Base-by-base conservation (phyloP, 768 basidiomycete genomes). In the Auricularia sp. region DNA sequence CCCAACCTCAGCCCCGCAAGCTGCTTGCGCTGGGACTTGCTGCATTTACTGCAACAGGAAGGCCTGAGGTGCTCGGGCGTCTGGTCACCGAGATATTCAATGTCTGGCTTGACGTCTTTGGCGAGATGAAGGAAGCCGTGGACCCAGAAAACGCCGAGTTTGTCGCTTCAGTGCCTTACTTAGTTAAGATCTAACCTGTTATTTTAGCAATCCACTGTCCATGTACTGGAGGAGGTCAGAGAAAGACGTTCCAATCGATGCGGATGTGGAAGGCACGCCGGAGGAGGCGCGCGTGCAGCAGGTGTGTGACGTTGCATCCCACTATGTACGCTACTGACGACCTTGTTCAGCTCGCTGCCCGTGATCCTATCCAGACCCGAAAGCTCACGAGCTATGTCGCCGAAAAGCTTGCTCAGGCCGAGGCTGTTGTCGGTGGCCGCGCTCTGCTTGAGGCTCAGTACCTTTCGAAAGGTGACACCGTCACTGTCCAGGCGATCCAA, bases 31-130 rank as follows among this genome's bases (percentile, higher is more conserved):
- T 96, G 79, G 92, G 89, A 1, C 83, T 91, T 54, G 90, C 90
- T 2, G 78, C 82, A 54, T 81, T 95, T 3, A 85, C 91, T 42
- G 83, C 90, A 0, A 92, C 91, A 0, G 90, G 84, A 13, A 82
- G 84, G 24, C 80, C 81, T 0, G 87, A 91, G 69, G 85, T 93
- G 11, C 82, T 96, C 10, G 78, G 82, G 36, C 82, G 89, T 21
- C 75, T 96, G 33, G 80, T 84, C 14, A 82, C 80, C 3, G 93
- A 94, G 69, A 84, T 92, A 33, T 90, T 91, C 74, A 89, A 91
- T 70, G 75, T 94, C 35, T 96, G 93, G 93, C 77, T 89, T 45
- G 93, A 94, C 67, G 93, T 94, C 4, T 86, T 95, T 63, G 89
- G 87, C 14, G 92, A 94, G 72, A 80, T 94, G 62, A 89, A 86